phyloP scores from a whole-genome alignment of 2,329 filamentous ascomycete genomes.

The Ophiostoma perfectum region DNA sequence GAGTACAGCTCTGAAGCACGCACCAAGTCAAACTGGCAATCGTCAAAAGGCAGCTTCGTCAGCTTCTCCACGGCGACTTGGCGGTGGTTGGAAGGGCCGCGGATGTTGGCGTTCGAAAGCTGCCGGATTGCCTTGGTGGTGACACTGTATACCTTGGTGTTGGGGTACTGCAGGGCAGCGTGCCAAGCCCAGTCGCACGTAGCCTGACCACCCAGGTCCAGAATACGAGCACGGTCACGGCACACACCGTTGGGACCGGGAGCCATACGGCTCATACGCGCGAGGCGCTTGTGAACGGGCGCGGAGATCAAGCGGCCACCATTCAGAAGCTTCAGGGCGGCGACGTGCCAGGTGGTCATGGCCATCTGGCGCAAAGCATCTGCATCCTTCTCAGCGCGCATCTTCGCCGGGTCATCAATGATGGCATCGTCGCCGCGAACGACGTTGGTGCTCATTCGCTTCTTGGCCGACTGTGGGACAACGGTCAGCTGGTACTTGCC shows the following conservation, averaged over 20 bases:
- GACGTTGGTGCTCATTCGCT: constrained; percentile 65
- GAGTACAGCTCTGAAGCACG: constrained; percentile 83
- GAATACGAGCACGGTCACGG: constrained; percentile 57
- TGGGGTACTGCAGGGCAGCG: constrained; percentile 77
- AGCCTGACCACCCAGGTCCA: constrained; percentile 80
- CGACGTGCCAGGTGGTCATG: constrained; percentile 56
- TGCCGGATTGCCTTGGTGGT: constrained; percentile 65
- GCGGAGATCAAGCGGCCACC: constrained; percentile 60
- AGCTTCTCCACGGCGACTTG: constrained; percentile 72
- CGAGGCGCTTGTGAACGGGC: constrained; percentile 58
- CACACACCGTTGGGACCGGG: constrained; percentile 40
- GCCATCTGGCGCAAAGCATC: constrained; percentile 71
- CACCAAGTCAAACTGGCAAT: constrained; percentile 84
- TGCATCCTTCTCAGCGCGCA: constrained; percentile 68
- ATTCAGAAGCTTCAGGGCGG: constrained; percentile 56
- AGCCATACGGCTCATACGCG: constrained; percentile 47
- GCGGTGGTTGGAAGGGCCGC: constrained; percentile 81
- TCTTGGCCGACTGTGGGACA: constrained; percentile 63
- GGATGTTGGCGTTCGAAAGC: constrained; percentile 66
- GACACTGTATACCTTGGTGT: constrained; percentile 82
- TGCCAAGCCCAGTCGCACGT: constrained; percentile 96
- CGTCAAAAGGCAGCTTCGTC: constrained; percentile 76
- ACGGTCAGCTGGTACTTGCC: constrained; percentile 78
- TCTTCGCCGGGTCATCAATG: constrained; percentile 57
- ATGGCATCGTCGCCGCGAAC: constrained; percentile 64